These are phyloP conservation scores for Echium plantagineum DNA, from an alignment of 257 asterid species.

Conservation along the genomic window DNA sequence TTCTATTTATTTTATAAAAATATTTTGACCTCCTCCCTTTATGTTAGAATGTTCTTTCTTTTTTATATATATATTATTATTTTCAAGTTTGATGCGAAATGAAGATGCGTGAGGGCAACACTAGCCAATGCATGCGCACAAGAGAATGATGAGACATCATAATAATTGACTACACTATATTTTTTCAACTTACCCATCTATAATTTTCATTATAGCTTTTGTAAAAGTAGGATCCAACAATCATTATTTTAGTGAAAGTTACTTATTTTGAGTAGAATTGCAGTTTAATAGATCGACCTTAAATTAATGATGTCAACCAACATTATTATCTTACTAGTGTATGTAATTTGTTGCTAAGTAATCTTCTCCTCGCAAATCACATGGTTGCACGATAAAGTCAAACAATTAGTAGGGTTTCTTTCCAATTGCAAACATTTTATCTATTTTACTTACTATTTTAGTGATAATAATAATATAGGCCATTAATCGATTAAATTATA, in stretches of 20 bases:
- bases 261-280: conserved; percentile 7
- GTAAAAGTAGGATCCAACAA: conserved; percentile 34
- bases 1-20: too few species aligned
- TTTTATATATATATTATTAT: too few species aligned
- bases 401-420: too few species aligned
- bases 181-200: conserved; percentile 12
- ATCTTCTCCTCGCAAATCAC: too few species aligned
- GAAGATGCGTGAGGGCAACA: conserved; percentile 22
- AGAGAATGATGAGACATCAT: conserved; percentile 24
- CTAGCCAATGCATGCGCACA: conserved; percentile 45
- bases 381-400: too few species aligned
- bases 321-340: not conserved
- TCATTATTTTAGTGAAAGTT: conserved; percentile 7
- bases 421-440: too few species aligned
- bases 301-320: conserved; percentile 10
- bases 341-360: not conserved
- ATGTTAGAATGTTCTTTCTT: too few species aligned
- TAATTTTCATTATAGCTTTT: conserved; percentile 10
- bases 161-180: conserved; percentile 7
- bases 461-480: too few species aligned
- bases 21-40: too few species aligned
- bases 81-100: too few species aligned
- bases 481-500: too few species aligned
- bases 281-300: conserved; percentile 1
- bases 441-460: too few species aligned